phyloP scores from a whole-genome alignment of 768 basidiomycete genomes.

The Kwoniella sp. region DNA sequence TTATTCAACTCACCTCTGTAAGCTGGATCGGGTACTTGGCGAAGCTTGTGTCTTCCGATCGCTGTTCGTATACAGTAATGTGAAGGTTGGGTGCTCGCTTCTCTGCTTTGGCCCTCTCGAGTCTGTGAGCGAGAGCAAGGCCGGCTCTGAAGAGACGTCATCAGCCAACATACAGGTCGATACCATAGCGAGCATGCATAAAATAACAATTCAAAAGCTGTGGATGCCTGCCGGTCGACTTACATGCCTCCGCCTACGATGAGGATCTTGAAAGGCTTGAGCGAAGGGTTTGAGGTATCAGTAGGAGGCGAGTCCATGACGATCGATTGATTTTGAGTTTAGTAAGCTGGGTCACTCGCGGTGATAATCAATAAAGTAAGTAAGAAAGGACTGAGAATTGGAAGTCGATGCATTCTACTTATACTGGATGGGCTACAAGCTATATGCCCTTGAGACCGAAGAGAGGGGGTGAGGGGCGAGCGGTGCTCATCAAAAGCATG shows the following conservation, averaged over 20 bases:
- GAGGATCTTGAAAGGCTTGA: slow-evolving; percentile 16
- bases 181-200: too few relatives aligned
- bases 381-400: too few relatives aligned
- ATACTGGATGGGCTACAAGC: too few relatives aligned
- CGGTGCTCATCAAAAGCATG: neutral
- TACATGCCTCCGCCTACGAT: slow-evolving; percentile 27
- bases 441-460: too few relatives aligned
- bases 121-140: slow-evolving; percentile 18
- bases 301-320: neutral
- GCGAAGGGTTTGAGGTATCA: neutral
- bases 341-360: too few relatives aligned
- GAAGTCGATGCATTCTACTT: too few relatives aligned
- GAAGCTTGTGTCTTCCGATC: slow-evolving; percentile 1
- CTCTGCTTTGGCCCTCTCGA: slow-evolving; percentile 11
- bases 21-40: slow-evolving; percentile 18
- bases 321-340: neutral
- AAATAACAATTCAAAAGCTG: too few relatives aligned
- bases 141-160: neutral
- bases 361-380: too few relatives aligned
- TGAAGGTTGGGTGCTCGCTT: slow-evolving; percentile 1
- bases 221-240: too few relatives aligned
- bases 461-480: too few relatives aligned
- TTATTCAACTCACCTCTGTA: slow-evolving; percentile 7
- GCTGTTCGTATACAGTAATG: slow-evolving; percentile 17
- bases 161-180: too few relatives aligned